phyloP scores from a whole-genome alignment of 345 rosid species.

The Populus davidiana region DNA sequence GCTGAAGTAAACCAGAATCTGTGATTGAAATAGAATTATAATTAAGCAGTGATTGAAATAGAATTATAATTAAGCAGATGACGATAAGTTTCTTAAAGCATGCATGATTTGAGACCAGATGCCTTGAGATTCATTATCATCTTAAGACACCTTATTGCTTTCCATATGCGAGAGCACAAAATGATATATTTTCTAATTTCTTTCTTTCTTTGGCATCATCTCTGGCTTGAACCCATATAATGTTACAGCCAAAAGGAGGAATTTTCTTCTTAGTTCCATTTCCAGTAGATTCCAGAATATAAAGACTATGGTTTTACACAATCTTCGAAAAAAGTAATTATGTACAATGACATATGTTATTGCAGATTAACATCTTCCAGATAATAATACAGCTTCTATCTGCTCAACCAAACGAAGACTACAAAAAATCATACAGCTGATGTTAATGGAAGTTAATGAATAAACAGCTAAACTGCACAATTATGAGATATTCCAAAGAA shows the following conservation, averaged over 20 bases:
- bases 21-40: no score
- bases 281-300: background rate
- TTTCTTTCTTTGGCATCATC: background rate
- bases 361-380: background rate
- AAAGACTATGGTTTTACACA: background rate
- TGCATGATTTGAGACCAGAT: background rate
- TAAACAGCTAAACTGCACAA: background rate
- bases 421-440: background rate
- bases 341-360: background rate
- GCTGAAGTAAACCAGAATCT: no score
- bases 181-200: background rate
- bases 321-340: background rate
- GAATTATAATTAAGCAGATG: no score
- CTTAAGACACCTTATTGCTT: background rate
- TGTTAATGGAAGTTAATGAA: constrained; percentile 1
- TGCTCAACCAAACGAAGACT: background rate
- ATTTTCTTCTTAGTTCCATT: background rate
- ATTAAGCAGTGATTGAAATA: no score
- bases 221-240: background rate
- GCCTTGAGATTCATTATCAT: background rate
- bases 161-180: background rate
- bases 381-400: constrained; percentile 3
- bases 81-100: background rate
- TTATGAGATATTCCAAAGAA: background rate
- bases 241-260: background rate